Conservation (phyloP, 1,284 basidiomycete species). For the Puccinia coronata region DNA sequence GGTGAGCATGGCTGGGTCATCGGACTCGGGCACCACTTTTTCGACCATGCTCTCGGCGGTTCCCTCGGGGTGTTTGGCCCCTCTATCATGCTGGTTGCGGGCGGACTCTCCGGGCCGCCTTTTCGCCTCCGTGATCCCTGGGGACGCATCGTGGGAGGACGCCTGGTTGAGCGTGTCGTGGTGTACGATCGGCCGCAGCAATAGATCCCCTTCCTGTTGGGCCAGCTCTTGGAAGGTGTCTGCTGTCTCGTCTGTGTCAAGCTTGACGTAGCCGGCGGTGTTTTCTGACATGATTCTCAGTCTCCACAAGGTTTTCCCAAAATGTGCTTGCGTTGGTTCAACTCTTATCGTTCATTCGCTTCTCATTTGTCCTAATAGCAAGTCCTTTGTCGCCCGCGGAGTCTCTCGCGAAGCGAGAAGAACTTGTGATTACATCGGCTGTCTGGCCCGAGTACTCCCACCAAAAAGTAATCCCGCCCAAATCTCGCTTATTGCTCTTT, state of each 20-base stretch:
- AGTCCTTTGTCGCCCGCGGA: too few relatives aligned
- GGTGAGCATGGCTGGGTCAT: conserved; percentile 63
- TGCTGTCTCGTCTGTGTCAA: background rate
- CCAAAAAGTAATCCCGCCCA: too few relatives aligned
- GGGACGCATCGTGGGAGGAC: conserved; percentile 1
- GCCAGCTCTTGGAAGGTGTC: background rate
- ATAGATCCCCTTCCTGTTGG: conserved; percentile 10
- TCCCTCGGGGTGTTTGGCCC: conserved; percentile 17
- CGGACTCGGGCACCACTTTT: conserved; percentile 61
- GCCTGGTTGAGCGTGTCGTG: background rate
- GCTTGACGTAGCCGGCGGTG: background rate
- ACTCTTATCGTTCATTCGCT: too few relatives aligned
- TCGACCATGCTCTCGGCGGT: conserved; percentile 14
- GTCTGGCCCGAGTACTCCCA: too few relatives aligned
- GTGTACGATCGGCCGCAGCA: conserved; percentile 7
- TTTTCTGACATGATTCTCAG: conserved; percentile 16
- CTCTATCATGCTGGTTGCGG: background rate
- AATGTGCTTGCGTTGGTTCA: too few relatives aligned
- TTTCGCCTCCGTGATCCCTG: conserved; percentile 15
- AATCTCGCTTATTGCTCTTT: too few relatives aligned
- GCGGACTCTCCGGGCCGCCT: background rate
- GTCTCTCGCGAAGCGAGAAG: too few relatives aligned
- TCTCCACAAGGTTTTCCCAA: too few relatives aligned
- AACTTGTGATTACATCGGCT: too few relatives aligned
- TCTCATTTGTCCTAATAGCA: too few relatives aligned